Evolutionary conservation across 148 eudicot species (phyloP).

Genomic region (Euryodendron excelsum): DNA sequence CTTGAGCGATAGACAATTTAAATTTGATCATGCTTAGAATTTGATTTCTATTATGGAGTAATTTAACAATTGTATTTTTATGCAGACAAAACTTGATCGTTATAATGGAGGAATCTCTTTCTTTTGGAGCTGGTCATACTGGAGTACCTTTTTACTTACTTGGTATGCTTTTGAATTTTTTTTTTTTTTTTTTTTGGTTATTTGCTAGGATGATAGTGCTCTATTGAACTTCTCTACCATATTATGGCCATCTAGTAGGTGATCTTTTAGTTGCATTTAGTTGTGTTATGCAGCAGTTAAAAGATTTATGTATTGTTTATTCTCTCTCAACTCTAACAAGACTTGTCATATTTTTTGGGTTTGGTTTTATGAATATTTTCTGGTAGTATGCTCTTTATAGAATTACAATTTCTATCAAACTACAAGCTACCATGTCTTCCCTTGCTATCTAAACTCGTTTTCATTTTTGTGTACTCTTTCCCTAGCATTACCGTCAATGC

Average conservation of each 20-base stretch:
- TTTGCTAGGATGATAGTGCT: not conserved
- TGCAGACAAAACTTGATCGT: slow-evolving; percentile 63
- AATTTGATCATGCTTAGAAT: not conserved
- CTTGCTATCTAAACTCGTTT: not conserved
- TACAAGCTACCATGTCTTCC: not conserved
- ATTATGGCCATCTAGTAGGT: not conserved
- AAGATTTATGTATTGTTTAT: not conserved
- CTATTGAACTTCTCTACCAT: not conserved
- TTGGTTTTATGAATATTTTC: not conserved
- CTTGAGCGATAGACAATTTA: not conserved
- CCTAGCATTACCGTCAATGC: not conserved
- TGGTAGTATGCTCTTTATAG: not conserved
- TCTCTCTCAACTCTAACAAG: not conserved
- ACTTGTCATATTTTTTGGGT: not conserved
- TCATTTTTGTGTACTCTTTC: not conserved
- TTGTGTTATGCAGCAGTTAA: not conserved
- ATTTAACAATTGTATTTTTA: slow-evolving; percentile 10
- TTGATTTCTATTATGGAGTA: not conserved
- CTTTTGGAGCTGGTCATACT: slow-evolving; percentile 94
- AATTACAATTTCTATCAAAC: not conserved
- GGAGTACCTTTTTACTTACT: slow-evolving; percentile 94
- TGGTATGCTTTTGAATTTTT: slow-evolving; percentile 66
- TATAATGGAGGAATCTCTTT: slow-evolving; percentile 62
- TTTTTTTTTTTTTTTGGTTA: not conserved
- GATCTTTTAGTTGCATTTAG: not conserved